Evolutionary conservation across 441 rosid species (phyloP).

Genomic region (Daphne laureola): DNA sequence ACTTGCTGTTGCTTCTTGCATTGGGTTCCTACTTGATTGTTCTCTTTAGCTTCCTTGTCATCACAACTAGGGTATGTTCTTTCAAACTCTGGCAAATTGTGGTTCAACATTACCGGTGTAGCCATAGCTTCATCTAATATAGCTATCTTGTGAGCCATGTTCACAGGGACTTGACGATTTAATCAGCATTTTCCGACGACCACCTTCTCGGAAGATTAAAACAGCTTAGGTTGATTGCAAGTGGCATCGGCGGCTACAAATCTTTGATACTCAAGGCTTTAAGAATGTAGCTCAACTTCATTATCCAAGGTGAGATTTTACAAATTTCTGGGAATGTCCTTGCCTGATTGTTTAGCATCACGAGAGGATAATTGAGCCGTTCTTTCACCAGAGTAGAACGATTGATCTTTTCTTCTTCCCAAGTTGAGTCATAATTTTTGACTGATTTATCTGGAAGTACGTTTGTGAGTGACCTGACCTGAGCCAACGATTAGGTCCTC

Average conservation of each 20-base stretch:
- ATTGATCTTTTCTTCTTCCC: no score
- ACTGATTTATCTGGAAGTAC: no score
- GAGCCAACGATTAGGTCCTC: no score
- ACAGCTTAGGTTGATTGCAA: constrained; percentile 36
- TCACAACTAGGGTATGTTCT: constrained; percentile 78
- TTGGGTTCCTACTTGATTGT: constrained; percentile 84
- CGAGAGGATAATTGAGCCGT: background rate
- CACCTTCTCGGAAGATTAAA: constrained; percentile 86
- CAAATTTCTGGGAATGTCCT: background rate
- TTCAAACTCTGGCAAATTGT: background rate
- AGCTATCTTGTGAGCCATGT: constrained; percentile 7
- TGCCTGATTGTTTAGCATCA: constrained; percentile 10
- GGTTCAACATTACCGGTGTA: no score
- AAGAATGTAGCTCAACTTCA: constrained; percentile 13
- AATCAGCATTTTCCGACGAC: constrained; percentile 86
- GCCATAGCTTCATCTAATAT: no score
- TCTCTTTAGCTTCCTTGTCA: constrained; percentile 87
- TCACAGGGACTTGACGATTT: constrained; percentile 93
- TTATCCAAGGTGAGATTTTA: constrained; percentile 8
- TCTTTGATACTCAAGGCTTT: constrained; percentile 5
- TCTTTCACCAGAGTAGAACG: no score
- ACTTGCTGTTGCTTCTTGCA: constrained; percentile 84
- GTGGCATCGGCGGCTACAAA: constrained; percentile 1
- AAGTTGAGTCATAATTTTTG: no score
- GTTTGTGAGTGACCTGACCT: no score